Conservation (phyloP, 1,139 yeast genomes). For the Nakaseomyces bracarensis region DNA sequence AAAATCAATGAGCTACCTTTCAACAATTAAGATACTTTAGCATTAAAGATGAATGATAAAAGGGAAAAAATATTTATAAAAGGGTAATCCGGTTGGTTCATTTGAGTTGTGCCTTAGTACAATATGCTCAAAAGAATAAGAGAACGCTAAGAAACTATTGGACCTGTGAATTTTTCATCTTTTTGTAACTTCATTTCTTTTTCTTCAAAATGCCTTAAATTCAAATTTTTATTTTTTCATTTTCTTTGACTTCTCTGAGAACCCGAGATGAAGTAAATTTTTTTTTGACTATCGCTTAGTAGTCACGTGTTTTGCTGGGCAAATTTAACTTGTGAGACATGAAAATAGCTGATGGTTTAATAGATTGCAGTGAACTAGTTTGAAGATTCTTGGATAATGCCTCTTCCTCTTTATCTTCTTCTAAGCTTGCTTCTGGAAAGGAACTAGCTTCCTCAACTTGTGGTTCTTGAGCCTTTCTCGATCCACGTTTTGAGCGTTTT, state of each 20-base stretch:
- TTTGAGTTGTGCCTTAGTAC: too few relatives aligned
- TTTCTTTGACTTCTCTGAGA: constrained; percentile 1
- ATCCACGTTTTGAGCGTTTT: neutral
- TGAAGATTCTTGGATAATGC: constrained; percentile 4
- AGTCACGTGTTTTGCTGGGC: neutral
- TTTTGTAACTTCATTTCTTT: neutral
- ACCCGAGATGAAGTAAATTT: too few relatives aligned
- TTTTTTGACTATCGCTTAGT: neutral
- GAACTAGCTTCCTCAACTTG: constrained; percentile 20
- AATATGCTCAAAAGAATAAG: too few relatives aligned
- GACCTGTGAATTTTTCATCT: too few relatives aligned
- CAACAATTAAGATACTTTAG: too few relatives aligned
- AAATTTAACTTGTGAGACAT: constrained; percentile 2
- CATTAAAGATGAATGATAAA: too few relatives aligned
- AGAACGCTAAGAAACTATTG: too few relatives aligned
- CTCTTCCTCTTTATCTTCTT: constrained; percentile 11
- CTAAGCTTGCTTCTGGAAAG: constrained; percentile 11
- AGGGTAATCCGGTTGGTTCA: too few relatives aligned
- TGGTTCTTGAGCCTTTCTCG: constrained; percentile 19
- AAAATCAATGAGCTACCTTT: too few relatives aligned
- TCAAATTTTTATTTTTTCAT: too few relatives aligned
- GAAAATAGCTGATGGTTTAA: constrained; percentile 2
- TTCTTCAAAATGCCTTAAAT: neutral
- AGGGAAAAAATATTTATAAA: too few relatives aligned
- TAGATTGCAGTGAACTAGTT: neutral